Conservation (phyloP, 2,329 filamentous ascomycete genomes). For the Mariannaea elegans region DNA sequence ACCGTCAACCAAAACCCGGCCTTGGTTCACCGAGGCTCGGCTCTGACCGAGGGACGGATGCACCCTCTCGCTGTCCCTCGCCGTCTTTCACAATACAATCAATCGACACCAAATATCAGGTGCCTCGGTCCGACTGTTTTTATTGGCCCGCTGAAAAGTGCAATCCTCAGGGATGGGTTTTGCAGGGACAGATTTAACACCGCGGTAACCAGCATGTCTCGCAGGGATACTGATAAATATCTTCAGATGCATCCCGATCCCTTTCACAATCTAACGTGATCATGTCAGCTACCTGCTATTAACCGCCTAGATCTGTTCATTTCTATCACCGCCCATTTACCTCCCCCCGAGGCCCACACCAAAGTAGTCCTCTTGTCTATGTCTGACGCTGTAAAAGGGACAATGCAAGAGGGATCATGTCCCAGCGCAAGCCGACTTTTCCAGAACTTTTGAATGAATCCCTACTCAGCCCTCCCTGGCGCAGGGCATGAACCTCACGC, state of each 20-base stretch:
- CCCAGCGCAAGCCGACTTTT: too few species aligned
- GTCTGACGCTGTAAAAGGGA: too few species aligned
- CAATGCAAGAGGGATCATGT: too few species aligned
- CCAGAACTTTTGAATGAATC: too few species aligned
- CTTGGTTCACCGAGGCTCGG: slow-evolving; percentile 15
- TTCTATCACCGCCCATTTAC: too few species aligned
- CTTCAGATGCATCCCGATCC: slow-evolving; percentile 4
- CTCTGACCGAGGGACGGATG: slow-evolving; percentile 12
- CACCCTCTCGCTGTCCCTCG: not conserved
- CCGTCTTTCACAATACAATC: not conserved
- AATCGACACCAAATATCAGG: slow-evolving; percentile 2
- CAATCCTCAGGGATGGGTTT: not conserved
- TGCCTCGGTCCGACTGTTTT: slow-evolving; percentile 17
- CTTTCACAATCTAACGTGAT: slow-evolving; percentile 12
- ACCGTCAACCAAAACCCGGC: slow-evolving; percentile 6
- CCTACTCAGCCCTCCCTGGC: too few species aligned
- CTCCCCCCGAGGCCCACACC: too few species aligned
- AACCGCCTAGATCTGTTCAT: too few species aligned
- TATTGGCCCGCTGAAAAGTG: slow-evolving; percentile 7
- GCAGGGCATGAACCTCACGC: too few species aligned
- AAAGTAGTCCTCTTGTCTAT: too few species aligned
- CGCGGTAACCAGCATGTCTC: not conserved
- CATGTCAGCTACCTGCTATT: too few species aligned
- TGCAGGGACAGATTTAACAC: slow-evolving; percentile 10
- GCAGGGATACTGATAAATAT: slow-evolving; percentile 25